Percentiles rank a stretch among this genome's conserved stretches.
These are phyloP conservation scores for Candida quercuum DNA, from an alignment of 805 yeast species.

Conservation along the genomic window DNA sequence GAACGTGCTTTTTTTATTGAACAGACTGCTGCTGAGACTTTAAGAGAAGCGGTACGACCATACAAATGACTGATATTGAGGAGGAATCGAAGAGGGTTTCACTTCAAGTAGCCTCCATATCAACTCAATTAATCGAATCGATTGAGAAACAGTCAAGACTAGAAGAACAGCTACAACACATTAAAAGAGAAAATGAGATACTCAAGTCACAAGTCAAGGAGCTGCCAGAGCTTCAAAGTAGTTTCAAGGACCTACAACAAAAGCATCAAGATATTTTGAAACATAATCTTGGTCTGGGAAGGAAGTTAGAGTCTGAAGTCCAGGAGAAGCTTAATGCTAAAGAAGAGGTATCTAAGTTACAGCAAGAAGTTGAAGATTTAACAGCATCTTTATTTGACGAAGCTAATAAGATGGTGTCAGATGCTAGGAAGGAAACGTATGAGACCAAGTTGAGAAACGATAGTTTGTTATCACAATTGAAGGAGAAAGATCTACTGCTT, in stretches of 20 bases:
- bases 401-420: slow-evolving; percentile 80
- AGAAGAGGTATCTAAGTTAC: slow-evolving; percentile 51
- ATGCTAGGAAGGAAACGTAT: slow-evolving; percentile 65
- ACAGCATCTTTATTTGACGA: slow-evolving; percentile 75
- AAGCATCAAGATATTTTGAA: slow-evolving; percentile 29
- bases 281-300: slow-evolving; percentile 28
- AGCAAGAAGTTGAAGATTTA: slow-evolving; percentile 74
- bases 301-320: slow-evolving; percentile 25
- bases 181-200: slow-evolving; percentile 32
- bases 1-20: too few relatives aligned
- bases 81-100: slow-evolving; percentile 42
- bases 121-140: slow-evolving; percentile 56
- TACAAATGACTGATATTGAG: slow-evolving; percentile 7
- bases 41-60: too few relatives aligned
- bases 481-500: slow-evolving; percentile 65
- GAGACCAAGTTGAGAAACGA: slow-evolving; percentile 54
- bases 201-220: slow-evolving; percentile 21
- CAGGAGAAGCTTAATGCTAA: slow-evolving; percentile 45
- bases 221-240: slow-evolving; percentile 17
- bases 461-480: slow-evolving; percentile 45
- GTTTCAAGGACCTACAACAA: slow-evolving; percentile 26
- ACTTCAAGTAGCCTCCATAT: slow-evolving; percentile 48
- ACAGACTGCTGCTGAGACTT: not conserved
- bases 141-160: slow-evolving; percentile 51
- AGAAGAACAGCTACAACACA: slow-evolving; percentile 41